A percentile compares a stretch with the other conserved stretches of the same genome.
These are phyloP conservation scores for Pythium diclinum DNA, from an alignment of 352 stramenopile species.

Conservation along the genomic window DNA sequence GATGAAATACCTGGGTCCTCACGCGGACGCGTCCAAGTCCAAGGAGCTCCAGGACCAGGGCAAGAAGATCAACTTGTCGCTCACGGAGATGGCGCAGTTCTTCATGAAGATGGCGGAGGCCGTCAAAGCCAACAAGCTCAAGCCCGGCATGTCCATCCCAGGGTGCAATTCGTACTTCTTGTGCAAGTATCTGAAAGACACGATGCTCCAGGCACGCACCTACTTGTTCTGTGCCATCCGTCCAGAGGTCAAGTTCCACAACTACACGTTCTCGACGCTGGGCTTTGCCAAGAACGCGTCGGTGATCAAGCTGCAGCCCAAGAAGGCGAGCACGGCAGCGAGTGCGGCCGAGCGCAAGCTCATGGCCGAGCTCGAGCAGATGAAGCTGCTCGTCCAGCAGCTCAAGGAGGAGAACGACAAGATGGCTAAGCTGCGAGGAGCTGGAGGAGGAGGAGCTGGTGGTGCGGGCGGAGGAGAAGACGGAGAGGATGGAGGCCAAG, in stretches of 20 bases:
- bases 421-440: conserved; percentile 58
- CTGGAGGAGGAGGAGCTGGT: conserved; percentile 20
- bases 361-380: conserved; percentile 93
- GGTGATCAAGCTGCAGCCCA: conserved; percentile 94
- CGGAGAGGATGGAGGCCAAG: conserved; percentile 35
- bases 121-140: conserved; percentile 93
- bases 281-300: conserved; percentile 94
- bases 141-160: conserved; percentile 90
- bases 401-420: conserved; percentile 81
- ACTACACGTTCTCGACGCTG: conserved; percentile 94
- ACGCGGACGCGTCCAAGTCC: conserved; percentile 89
- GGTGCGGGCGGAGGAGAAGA: conserved; percentile 21
- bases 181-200: conserved; percentile 96
- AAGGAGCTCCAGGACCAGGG: conserved; percentile 94
- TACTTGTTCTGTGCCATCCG: conserved; percentile 94
- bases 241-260: conserved; percentile 91
- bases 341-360: conserved; percentile 91
- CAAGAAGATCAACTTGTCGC: conserved; percentile 95
- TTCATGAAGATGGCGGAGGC: conserved; percentile 97
- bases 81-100: conserved; percentile 95
- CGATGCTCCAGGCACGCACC: conserved; percentile 91
- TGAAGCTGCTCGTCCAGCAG: conserved; percentile 87
- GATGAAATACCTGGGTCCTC: conserved; percentile 89
- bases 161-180: conserved; percentile 95
- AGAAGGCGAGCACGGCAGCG: conserved; percentile 90